phyloP scores from a whole-genome alignment of 768 basidiomycete genomes.

The Termitomyces sp. region DNA sequence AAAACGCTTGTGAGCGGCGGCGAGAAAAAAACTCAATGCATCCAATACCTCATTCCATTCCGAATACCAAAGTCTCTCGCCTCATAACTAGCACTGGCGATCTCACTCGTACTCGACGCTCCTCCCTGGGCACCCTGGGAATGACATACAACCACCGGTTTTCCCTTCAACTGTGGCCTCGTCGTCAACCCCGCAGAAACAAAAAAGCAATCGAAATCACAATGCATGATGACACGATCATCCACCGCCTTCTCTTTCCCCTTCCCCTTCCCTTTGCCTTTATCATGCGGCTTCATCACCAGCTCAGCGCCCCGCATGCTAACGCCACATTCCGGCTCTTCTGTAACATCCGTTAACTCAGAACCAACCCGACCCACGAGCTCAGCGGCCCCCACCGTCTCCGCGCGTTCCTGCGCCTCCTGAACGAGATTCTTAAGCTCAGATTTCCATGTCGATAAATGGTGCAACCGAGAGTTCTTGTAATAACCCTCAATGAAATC shows the following conservation, averaged over 20 bases:
- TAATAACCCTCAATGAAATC: constrained; percentile 85
- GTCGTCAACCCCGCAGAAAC: constrained; percentile 84
- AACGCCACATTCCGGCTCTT: constrained; percentile 22
- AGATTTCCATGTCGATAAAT: constrained; percentile 88
- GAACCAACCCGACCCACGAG: constrained; percentile 29
- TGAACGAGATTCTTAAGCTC: constrained; percentile 78
- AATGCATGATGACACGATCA: constrained; percentile 80
- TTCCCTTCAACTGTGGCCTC: constrained; percentile 78
- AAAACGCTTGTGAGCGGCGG: background rate
- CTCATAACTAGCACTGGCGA: constrained; percentile 93
- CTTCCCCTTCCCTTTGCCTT: constrained; percentile 51
- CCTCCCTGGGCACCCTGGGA: constrained; percentile 77
- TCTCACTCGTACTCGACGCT: constrained; percentile 82
- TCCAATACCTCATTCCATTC: constrained; percentile 87
- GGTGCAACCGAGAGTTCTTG: constrained; percentile 88
- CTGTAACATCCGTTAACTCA: constrained; percentile 8
- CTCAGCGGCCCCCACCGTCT: constrained; percentile 24
- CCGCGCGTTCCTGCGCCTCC: constrained; percentile 71
- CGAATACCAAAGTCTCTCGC: constrained; percentile 83
- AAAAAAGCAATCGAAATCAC: constrained; percentile 97
- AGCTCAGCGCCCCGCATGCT: constrained; percentile 54
- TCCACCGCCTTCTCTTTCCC: constrained; percentile 52
- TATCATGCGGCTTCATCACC: constrained; percentile 41
- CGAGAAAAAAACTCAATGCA: background rate
- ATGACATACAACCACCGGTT: constrained; percentile 94